phyloP scores from a whole-genome alignment of 768 basidiomycete species.

The Bullera alba region DNA sequence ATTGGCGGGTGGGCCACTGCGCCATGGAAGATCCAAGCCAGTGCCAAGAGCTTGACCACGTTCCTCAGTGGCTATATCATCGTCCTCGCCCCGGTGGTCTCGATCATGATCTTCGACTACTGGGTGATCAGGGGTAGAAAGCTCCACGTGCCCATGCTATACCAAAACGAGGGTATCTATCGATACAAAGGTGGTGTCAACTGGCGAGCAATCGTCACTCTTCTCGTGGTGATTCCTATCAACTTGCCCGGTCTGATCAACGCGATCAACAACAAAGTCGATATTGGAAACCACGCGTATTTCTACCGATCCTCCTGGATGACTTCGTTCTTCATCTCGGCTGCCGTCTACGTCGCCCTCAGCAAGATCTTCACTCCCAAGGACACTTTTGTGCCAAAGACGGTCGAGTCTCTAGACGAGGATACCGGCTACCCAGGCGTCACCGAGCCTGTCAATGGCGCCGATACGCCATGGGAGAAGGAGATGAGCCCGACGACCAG shows the following conservation, averaged over 20 bases:
- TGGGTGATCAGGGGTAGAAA: slow-evolving; percentile 67
- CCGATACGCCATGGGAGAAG: background rate
- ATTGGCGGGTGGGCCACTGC: slow-evolving; percentile 78
- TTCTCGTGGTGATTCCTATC: slow-evolving; percentile 63
- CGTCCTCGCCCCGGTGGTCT: slow-evolving; percentile 77
- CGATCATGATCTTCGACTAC: slow-evolving; percentile 61
- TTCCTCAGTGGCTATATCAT: slow-evolving; percentile 61
- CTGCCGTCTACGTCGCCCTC: slow-evolving; percentile 44
- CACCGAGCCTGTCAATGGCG: background rate
- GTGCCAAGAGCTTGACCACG: slow-evolving; percentile 33
- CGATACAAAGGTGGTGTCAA: slow-evolving; percentile 71
- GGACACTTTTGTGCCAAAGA: slow-evolving; percentile 45
- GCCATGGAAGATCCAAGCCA: slow-evolving; percentile 75
- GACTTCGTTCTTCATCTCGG: slow-evolving; percentile 45
- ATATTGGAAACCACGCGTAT: slow-evolving; percentile 69
- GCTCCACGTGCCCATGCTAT: slow-evolving; percentile 78
- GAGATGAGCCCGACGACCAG: background rate
- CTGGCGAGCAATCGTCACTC: slow-evolving; percentile 67
- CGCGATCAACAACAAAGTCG: slow-evolving; percentile 61
- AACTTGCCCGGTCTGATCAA: slow-evolving; percentile 70
- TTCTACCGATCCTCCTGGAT: slow-evolving; percentile 48
- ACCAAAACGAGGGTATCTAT: slow-evolving; percentile 70
- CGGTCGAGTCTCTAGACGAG: slow-evolving; percentile 30
- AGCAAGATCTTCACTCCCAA: slow-evolving; percentile 48
- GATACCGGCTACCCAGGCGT: background rate